A percentile compares a stretch with the other conserved stretches of the same genome.
Conservation (phyloP, 805 yeast genomes). For the Candida piceae region DNA sequence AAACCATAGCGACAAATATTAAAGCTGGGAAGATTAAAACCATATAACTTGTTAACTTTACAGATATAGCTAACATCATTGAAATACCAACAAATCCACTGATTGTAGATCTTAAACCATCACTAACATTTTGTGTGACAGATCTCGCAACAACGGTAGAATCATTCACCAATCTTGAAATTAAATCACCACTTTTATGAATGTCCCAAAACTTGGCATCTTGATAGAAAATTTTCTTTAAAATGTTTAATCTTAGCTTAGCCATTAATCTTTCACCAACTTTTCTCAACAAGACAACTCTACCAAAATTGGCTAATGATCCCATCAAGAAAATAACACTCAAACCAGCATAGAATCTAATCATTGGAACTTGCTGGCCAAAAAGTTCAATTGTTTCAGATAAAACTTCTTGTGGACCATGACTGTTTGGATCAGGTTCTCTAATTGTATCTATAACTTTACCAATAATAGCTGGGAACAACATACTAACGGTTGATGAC, state of each 20-base stretch:
- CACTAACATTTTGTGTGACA: constrained; percentile 83
- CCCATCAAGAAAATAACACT: constrained; percentile 66
- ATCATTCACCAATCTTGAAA: constrained; percentile 82
- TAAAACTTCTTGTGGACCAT: constrained; percentile 3
- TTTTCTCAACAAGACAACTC: constrained; percentile 67
- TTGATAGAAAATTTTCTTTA: constrained; percentile 73
- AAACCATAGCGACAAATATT: constrained; percentile 69
- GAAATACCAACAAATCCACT: constrained; percentile 82
- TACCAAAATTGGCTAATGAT: constrained; percentile 72
- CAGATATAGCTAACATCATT: constrained; percentile 87
- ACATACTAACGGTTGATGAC: constrained; percentile 76
- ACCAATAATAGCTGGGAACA: constrained; percentile 80
- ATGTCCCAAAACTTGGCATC: constrained; percentile 87
- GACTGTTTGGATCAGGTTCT: constrained; percentile 21
- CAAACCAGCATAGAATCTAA: constrained; percentile 59
- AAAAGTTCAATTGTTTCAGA: constrained; percentile 18
- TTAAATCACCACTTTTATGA: constrained; percentile 87
- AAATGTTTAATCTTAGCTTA: constrained; percentile 69
- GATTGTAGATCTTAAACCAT: constrained; percentile 81
- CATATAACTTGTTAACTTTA: constrained; percentile 80
- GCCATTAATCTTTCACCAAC: constrained; percentile 89
- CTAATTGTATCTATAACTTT: constrained; percentile 73
- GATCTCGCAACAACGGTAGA: constrained; percentile 84
- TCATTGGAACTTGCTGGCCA: constrained; percentile 52
- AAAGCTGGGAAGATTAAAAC: constrained; percentile 78